A percentile compares a stretch with the other conserved stretches of the same genome.
Conservation (phyloP, 768 basidiomycete species). For the Nidularia pulvinata region DNA sequence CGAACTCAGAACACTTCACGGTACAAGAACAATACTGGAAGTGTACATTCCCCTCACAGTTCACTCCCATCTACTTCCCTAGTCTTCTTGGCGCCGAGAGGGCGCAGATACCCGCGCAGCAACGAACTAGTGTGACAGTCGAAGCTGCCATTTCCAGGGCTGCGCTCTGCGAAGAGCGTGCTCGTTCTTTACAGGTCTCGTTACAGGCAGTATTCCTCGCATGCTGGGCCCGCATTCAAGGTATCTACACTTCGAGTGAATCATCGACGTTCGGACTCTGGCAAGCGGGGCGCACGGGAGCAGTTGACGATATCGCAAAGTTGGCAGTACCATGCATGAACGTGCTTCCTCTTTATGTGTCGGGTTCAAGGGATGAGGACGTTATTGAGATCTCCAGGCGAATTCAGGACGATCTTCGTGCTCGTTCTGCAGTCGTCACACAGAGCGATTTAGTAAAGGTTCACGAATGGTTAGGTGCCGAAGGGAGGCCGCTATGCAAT, state of each 20-base stretch:
- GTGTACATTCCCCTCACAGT: constrained; percentile 19
- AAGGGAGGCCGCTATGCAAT: constrained; percentile 32
- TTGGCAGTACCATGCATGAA: constrained; percentile 47
- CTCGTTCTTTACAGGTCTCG: constrained; percentile 30
- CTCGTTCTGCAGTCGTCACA: constrained; percentile 34
- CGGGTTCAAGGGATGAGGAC: constrained; percentile 8
- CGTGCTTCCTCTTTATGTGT: constrained; percentile 34
- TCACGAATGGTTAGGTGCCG: constrained; percentile 29
- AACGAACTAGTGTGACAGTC: constrained; percentile 10
- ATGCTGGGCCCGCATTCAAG: constrained; percentile 40
- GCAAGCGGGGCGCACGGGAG: constrained; percentile 41
- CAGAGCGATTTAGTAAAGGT: constrained; percentile 35
- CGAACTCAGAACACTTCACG: constrained; percentile 11
- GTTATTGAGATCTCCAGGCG: constrained; percentile 22
- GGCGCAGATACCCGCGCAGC: neutral
- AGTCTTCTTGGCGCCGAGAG: neutral
- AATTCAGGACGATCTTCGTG: constrained; percentile 31
- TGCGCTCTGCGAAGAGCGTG: constrained; percentile 34
- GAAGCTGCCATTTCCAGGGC: constrained; percentile 6
- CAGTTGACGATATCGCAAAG: constrained; percentile 26
- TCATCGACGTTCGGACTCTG: constrained; percentile 40
- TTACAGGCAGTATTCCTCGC: constrained; percentile 39
- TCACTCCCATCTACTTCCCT: constrained; percentile 22
- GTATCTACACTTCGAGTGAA: constrained; percentile 17
- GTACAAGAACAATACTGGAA: constrained; percentile 34